Conservation (phyloP, 2,329 filamentous ascomycete genomes). For the Calonectria ilicicola region DNA sequence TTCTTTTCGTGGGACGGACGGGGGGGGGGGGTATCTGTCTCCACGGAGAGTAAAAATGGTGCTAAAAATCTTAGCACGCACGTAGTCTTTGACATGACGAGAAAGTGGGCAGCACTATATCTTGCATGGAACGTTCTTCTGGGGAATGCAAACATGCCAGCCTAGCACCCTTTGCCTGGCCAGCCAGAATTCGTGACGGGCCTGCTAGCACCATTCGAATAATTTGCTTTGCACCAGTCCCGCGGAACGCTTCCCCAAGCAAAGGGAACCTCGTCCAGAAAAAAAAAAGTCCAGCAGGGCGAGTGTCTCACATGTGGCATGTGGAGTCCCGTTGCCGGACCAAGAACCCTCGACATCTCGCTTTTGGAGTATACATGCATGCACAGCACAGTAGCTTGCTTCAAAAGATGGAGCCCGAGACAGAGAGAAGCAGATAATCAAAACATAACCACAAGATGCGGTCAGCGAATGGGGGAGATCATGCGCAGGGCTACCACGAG, state of each 20-base stretch:
- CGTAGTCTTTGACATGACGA: neutral
- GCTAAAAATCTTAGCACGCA: neutral
- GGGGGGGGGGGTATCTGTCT: neutral
- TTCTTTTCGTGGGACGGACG: neutral
- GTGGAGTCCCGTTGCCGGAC: neutral
- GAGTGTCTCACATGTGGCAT: constrained; percentile 2
- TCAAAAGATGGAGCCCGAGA: constrained; percentile 19
- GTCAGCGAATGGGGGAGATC: constrained; percentile 33
- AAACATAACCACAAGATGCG: constrained; percentile 33
- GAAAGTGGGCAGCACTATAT: constrained; percentile 31
- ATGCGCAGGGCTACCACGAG: constrained; percentile 29
- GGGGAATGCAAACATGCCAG: constrained; percentile 3
- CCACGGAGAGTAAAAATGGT: neutral
- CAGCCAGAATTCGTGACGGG: neutral
- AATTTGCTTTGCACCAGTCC: neutral
- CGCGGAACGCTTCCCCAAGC: constrained; percentile 1
- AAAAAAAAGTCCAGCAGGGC: neutral
- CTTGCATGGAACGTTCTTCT: constrained; percentile 37
- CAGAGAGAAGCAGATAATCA: constrained; percentile 19
- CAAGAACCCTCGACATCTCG: constrained; percentile 1
- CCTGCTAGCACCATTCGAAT: neutral
- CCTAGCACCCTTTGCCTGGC: neutral
- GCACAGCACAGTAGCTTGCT: constrained; percentile 13
- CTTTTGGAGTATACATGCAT: constrained; percentile 27
- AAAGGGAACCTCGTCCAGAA: neutral